Conservation (phyloP, 2,329 filamentous ascomycete genomes). For the Alternaria infectoria region DNA sequence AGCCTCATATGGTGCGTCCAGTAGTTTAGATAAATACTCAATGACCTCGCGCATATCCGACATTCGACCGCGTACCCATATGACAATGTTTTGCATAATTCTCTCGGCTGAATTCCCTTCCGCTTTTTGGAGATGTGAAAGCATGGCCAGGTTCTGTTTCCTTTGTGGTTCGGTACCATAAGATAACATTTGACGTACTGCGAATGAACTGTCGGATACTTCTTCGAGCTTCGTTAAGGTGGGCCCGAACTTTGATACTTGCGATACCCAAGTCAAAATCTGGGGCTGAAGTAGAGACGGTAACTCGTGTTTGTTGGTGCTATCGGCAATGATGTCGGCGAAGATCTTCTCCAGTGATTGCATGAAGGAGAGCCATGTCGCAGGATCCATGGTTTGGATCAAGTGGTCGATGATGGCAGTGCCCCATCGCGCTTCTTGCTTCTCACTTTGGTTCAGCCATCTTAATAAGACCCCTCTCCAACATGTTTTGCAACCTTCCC, state of each 20-base stretch:
- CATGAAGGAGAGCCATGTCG: slow-evolving; percentile 33
- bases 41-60: slow-evolving; percentile 21
- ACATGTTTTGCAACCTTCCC: slow-evolving; percentile 14
- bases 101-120: slow-evolving; percentile 18
- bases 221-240: slow-evolving; percentile 31
- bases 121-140: slow-evolving; percentile 18
- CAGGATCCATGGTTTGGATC: slow-evolving; percentile 21
- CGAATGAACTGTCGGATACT: neutral
- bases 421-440: neutral
- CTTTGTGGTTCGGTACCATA: slow-evolving; percentile 14
- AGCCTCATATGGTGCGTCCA: slow-evolving; percentile 16
- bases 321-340: slow-evolving; percentile 8
- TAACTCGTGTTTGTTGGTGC: slow-evolving; percentile 10
- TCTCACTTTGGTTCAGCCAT: slow-evolving; percentile 16
- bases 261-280: slow-evolving; percentile 2
- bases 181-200: slow-evolving; percentile 24
- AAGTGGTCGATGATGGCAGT: slow-evolving; percentile 19
- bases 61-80: slow-evolving; percentile 9
- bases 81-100: slow-evolving; percentile 28
- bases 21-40: slow-evolving; percentile 18
- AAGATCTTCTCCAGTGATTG: slow-evolving; percentile 27
- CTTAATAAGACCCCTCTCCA: slow-evolving; percentile 32
- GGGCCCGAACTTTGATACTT: slow-evolving; percentile 1
- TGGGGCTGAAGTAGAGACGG: slow-evolving; percentile 6
- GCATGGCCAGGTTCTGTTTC: slow-evolving; percentile 18